Evolutionary conservation across 805 yeast genomes (phyloP).

Genomic region (Deakozyma indianensis): DNA sequence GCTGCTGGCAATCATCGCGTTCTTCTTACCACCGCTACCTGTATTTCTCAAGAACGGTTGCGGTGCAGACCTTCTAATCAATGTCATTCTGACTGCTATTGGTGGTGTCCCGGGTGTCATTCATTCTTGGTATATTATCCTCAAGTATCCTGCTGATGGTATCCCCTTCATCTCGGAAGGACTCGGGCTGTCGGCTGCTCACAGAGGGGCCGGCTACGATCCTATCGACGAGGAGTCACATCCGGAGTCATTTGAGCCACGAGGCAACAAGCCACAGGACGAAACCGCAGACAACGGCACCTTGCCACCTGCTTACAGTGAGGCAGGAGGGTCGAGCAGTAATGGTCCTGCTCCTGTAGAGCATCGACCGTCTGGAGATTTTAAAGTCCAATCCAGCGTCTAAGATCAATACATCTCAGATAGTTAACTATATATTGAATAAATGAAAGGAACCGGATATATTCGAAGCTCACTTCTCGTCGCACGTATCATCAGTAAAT

Average conservation of each 20-base stretch:
- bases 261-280: neutral
- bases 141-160: slow-evolving; percentile 18
- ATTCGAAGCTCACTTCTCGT: no score
- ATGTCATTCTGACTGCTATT: slow-evolving; percentile 40
- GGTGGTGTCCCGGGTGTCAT: slow-evolving; percentile 58
- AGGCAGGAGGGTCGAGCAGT: neutral
- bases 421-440: no score
- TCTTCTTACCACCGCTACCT: slow-evolving; percentile 62
- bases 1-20: slow-evolving; percentile 42
- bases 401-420: no score
- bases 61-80: slow-evolving; percentile 36
- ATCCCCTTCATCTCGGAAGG: slow-evolving; percentile 7
- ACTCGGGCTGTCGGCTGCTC: neutral
- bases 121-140: slow-evolving; percentile 47
- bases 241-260: neutral
- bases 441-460: no score
- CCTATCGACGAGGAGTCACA: slow-evolving; percentile 1
- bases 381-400: neutral
- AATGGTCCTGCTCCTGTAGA: neutral
- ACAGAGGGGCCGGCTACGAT: neutral
- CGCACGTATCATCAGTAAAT: no score
- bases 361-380: neutral
- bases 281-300: neutral
- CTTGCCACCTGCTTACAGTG: neutral
- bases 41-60: slow-evolving; percentile 56